Conservation (phyloP, 148 eudicot species). For the Suaeda aralocaspica region DNA sequence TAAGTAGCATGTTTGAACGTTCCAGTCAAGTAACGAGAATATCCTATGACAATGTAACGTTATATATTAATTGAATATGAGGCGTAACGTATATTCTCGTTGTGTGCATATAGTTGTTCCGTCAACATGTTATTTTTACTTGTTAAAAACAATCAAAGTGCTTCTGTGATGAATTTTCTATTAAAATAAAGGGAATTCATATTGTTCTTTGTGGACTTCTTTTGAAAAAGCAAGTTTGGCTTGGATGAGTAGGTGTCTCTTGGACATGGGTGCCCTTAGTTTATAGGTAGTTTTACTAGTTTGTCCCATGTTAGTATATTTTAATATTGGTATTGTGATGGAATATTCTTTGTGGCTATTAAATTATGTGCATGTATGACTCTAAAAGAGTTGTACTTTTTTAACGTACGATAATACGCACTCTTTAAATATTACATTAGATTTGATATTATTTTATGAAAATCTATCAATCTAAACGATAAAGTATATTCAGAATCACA, state of each 20-base stretch:
- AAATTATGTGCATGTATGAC: not conserved
- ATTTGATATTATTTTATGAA: not conserved
- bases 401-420: not conserved
- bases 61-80: conserved; percentile 8
- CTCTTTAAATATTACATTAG: not conserved
- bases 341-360: not conserved
- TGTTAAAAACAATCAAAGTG: not conserved
- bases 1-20: not conserved
- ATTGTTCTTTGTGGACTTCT: conserved; percentile 12
- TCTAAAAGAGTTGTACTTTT: not conserved
- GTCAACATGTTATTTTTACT: not conserved
- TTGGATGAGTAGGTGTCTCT: not conserved
- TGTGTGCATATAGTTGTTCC: not conserved
- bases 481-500: not conserved
- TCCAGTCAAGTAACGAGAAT: not conserved
- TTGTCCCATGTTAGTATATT: not conserved
- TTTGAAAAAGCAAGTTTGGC: conserved; percentile 16
- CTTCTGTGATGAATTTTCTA: not conserved
- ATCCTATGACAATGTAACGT: not conserved
- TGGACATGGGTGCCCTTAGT: conserved; percentile 9
- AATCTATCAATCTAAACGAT: not conserved
- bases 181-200: not conserved
- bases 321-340: not conserved
- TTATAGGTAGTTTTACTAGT: not conserved
- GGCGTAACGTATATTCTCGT: not conserved